Evolutionary conservation across 306 rosid species (phyloP), one percentile per base, ranked within the genome.

Genomic region (Hippophae tibetana): DNA sequence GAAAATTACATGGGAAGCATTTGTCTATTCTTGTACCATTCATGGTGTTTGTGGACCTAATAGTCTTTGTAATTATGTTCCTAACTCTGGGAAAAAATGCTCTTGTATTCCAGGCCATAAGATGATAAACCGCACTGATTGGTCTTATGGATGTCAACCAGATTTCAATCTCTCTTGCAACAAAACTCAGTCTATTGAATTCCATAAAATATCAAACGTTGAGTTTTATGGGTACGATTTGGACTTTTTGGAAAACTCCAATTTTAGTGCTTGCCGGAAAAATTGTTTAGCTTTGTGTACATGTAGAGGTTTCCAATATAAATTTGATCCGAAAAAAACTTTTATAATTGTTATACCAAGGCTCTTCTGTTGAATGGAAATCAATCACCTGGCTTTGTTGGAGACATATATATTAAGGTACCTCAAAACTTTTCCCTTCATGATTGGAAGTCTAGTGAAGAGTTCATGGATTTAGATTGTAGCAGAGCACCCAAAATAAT

Each of bases 1-100:
- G 89, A 52, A 18, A 0, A 42, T 77, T 54, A 58, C 82, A 1
- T 79, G 93, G 89, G 84, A 82, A 68, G 78, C 82, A 14, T 58
- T 68, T 46, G 42, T 57, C 6, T 50, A 43, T n/a, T 63, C 80
- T 8, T 82, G 93, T 57, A 62, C 2, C 5, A 70, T 85, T 54
- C 81, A 79, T 55, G 93, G 88, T 9, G 13, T 65, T 60, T 72
- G 76, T 56, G 76, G 76, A 26, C 41, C 51, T 2, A 59, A 72
- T 52, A 65, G 71, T 42, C 9, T 58, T 6, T 72, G 76, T 47
- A 49, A 6, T 48, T 60, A 72, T 3, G 71, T 47, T 43, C 62
- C 9, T 11, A 9, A 44, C 18, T 43, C 60, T 1, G 71, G 71
- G 3, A 59, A 66, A 60, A 65, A 47, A 53, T 72, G 76, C 11